A percentile compares a stretch with the other conserved stretches of the same genome.
These are phyloP conservation scores for Acanthamoeba lenticulata DNA, from an alignment of 208 protist species.

Conservation along the genomic window DNA sequence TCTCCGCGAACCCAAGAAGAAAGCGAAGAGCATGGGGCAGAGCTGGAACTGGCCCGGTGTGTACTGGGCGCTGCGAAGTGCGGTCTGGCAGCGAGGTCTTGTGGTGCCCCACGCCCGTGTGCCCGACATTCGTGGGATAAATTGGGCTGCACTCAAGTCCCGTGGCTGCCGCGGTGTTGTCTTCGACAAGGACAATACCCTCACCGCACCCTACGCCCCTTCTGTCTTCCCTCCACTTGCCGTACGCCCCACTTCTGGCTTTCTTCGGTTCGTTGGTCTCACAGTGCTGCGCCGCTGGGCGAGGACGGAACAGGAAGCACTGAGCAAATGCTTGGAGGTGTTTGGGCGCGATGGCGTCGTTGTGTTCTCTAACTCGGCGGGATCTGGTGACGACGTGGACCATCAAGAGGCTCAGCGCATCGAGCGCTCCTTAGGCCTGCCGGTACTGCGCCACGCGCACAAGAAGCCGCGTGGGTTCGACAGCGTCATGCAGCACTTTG, in stretches of 20 bases:
- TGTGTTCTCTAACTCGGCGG: constrained; percentile 77
- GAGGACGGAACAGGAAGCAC: not conserved
- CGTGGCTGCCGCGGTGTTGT: constrained; percentile 67
- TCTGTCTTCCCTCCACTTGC: constrained; percentile 26
- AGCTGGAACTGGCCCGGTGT: constrained; percentile 55
- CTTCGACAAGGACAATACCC: constrained; percentile 83
- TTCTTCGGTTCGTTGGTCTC: not conserved
- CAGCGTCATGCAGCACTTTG: constrained; percentile 71
- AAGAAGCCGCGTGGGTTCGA: constrained; percentile 79
- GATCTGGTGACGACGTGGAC: constrained; percentile 71
- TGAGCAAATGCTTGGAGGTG: constrained; percentile 3
- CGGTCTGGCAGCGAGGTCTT: not conserved
- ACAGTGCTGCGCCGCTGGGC: not conserved
- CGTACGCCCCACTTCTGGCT: not conserved
- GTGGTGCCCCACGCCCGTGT: constrained; percentile 23
- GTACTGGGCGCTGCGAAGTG: constrained; percentile 2
- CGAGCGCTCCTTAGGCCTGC: constrained; percentile 50
- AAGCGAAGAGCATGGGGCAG: not conserved
- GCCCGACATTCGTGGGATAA: constrained; percentile 20
- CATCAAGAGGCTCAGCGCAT: constrained; percentile 60
- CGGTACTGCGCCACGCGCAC: constrained; percentile 68
- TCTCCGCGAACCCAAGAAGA: not conserved
- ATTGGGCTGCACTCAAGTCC: not conserved
- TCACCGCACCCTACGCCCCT: constrained; percentile 76
- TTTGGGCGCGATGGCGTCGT: constrained; percentile 73